A percentile compares a stretch with the other conserved stretches of the same genome.
These are phyloP conservation scores for Paramecium tetraurelia DNA, from an alignment of 73 alveolate genomes.

Conservation along the genomic window DNA sequence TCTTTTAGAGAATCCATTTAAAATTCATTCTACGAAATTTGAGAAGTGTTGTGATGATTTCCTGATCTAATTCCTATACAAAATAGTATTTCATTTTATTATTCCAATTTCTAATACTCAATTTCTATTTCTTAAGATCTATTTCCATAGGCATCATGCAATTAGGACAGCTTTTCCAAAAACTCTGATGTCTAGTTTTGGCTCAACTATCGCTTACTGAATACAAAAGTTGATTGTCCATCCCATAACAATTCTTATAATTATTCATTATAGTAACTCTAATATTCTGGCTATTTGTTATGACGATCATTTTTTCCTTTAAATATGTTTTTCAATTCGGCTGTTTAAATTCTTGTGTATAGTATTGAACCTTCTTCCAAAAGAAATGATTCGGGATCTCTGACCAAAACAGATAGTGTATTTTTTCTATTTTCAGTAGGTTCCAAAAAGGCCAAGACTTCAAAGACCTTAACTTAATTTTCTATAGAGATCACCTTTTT, in stretches of 20 bases:
- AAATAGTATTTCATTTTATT: neutral
- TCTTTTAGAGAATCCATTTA: neutral
- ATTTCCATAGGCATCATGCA: neutral
- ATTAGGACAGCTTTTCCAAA: neutral
- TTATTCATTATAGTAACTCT: neutral
- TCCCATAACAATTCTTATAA: neutral
- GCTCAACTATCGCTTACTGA: neutral
- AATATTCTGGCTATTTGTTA: neutral
- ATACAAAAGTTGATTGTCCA: neutral
- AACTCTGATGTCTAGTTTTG: neutral
- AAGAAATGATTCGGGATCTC: conserved; percentile 27
- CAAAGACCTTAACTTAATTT: neutral
- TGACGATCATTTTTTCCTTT: neutral
- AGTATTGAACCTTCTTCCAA: conserved; percentile 17
- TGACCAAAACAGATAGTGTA: neutral
- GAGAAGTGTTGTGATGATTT: neutral
- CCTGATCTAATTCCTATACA: neutral
- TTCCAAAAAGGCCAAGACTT: neutral
- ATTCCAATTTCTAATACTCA: neutral
- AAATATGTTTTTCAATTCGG: neutral
- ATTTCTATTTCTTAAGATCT: conserved; percentile 7
- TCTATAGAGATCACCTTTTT: conserved; percentile 4
- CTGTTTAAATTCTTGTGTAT: neutral
- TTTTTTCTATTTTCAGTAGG: neutral
- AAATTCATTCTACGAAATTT: neutral